Base-by-base conservation (phyloP, 2,329 filamentous ascomycete species). In the Fusarium globosum region DNA sequence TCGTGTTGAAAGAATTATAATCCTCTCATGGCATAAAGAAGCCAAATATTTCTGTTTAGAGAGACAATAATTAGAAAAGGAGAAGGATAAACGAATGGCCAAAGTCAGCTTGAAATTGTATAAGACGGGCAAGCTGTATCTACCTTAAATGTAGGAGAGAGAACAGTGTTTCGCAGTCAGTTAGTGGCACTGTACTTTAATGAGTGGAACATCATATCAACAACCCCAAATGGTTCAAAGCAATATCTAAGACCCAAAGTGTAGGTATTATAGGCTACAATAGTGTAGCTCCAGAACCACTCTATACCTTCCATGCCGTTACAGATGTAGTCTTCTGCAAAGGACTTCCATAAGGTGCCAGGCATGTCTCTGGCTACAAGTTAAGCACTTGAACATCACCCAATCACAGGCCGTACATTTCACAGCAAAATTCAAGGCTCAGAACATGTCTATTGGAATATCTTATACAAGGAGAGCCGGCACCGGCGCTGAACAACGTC, bases 391-490 rank as follows among this genome's bases (percentile, higher is more conserved):
- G 45, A 45, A 30, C 49, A 33, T 53, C 36, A 57, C 30, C 77
- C 76, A 78, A 78, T 78, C 77, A 78, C 36, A 61, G 55, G 35
- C 46, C 49, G 23, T 71, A 71, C 57, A 76, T 78, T 78, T 78
- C 77, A 78, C 75, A 78, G 61, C 74, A 74, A 68, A 70, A 65
- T 63, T 57, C 59, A 64, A 65, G 60, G 71, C 68, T 77, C 71
- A 78, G 68, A 75, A 78, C 72, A 77, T 51, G 74, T 82, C 80
- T 82, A 81, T 81, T 74, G 76, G 73, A 79, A 79, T 79, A 80
- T 82, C 80, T 82, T 82, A 77, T 82, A 83, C 81, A 82, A 80
- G 72, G 75, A 76, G 76, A 79, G 77, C 75, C 66, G 71, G 66
- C 76, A 72, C 60, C 66, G 64, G 72, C 73, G 65, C 79, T 77